phyloP scores from a whole-genome alignment of 1,284 basidiomycete species.

The Marasmius fiardii region DNA sequence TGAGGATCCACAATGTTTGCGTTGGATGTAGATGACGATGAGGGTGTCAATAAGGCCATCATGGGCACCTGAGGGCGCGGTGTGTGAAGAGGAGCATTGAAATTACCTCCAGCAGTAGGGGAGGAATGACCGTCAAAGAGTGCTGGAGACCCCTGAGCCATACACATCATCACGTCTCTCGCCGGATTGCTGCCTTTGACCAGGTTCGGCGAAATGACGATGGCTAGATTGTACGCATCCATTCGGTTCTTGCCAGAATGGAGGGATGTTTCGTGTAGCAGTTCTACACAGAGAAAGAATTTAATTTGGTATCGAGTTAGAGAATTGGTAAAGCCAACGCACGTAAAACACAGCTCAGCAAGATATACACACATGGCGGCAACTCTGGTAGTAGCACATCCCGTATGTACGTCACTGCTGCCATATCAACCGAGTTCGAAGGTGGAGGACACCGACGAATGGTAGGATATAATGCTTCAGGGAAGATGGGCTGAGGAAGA shows the following conservation, averaged over 20 bases:
- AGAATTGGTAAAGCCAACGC: conserved; percentile 27
- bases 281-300: conserved; percentile 40
- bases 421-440: conserved; percentile 52
- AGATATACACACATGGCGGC: conserved; percentile 66
- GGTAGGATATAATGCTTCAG: conserved; percentile 59
- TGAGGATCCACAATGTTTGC: background rate
- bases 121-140: conserved; percentile 17
- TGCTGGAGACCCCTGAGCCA: conserved; percentile 46
- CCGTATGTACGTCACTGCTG: conserved; percentile 59
- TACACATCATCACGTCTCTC: conserved; percentile 70
- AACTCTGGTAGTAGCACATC: conserved; percentile 65
- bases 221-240: conserved; percentile 79
- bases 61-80: too few species aligned
- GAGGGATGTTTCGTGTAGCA: conserved; percentile 74
- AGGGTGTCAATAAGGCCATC: too few species aligned
- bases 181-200: conserved; percentile 64
- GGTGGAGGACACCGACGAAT: conserved; percentile 67
- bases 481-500: conserved; percentile 73
- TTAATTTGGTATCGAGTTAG: background rate
- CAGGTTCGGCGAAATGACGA: conserved; percentile 79
- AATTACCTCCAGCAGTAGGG: too few species aligned
- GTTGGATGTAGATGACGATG: conserved; percentile 18
- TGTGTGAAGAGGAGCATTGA: background rate
- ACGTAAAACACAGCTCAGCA: conserved; percentile 74
- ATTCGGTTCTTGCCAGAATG: conserved; percentile 67